Percentiles rank a stretch among this genome's conserved stretches.
phyloP scores from a whole-genome alignment of 441 rosid species.

The Syzygium syzygioides region DNA sequence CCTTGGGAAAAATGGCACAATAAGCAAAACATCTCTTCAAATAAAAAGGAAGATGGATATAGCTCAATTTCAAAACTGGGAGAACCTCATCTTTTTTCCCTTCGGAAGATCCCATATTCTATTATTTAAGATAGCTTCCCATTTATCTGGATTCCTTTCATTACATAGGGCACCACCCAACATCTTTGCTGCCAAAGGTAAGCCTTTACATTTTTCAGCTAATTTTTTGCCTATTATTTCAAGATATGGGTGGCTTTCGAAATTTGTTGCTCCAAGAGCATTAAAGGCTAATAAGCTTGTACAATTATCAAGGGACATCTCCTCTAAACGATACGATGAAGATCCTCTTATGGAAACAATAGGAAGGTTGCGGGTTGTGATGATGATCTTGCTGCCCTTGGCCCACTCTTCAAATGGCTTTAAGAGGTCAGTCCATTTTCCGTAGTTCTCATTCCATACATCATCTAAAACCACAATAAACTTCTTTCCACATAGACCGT shows the following conservation, averaged over 20 bases:
- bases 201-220: no score
- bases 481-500: neutral
- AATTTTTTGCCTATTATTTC: no score
- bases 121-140: neutral
- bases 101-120: no score
- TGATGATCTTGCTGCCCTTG: neutral
- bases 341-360: neutral
- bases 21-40: neutral
- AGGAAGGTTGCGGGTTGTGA: rapidly evolving
- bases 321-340: neutral
- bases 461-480: neutral
- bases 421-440: neutral
- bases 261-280: neutral
- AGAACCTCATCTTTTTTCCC: no score
- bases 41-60: no score
- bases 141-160: neutral
- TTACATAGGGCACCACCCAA: neutral
- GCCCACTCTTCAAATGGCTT: neutral
- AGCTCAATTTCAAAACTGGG: no score
- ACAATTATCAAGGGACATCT: neutral
- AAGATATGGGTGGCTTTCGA: no score
- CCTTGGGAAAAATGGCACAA: neutral
- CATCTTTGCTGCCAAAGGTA: no score
- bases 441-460: neutral
- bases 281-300: neutral